Conservation (phyloP, 1,284 basidiomycete species). For the Cryptococcus amylolentus region DNA sequence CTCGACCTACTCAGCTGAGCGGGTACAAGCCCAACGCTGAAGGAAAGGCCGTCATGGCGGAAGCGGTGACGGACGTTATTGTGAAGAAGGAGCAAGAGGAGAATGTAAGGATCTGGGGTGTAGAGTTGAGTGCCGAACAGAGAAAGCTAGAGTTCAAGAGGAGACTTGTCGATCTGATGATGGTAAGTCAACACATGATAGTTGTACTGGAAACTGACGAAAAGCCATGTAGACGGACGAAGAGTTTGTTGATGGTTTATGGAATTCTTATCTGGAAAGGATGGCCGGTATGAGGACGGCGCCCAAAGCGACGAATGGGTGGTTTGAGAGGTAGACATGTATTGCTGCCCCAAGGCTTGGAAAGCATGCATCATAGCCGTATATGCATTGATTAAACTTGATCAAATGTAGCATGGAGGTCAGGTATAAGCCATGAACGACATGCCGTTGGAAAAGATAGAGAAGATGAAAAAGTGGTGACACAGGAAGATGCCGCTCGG, state of each 20-base stretch:
- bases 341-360: too few species aligned
- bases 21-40: not conserved
- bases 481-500: not conserved
- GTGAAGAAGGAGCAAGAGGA: constrained; percentile 7
- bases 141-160: constrained; percentile 14
- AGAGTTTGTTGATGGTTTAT: constrained; percentile 21
- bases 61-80: constrained; percentile 9
- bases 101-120: constrained; percentile 2
- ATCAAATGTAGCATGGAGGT: not conserved
- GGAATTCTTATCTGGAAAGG: constrained; percentile 14
- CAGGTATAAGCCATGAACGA: too few species aligned
- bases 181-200: constrained; percentile 10
- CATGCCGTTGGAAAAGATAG: not conserved
- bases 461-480: not conserved
- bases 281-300: constrained; percentile 7
- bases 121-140: constrained; percentile 8
- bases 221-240: constrained; percentile 13
- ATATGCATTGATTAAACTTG: too few species aligned
- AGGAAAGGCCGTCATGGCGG: constrained; percentile 5
- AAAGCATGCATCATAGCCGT: too few species aligned
- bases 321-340: not conserved
- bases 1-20: not conserved
- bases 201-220: not conserved
- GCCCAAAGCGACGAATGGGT: constrained; percentile 2
- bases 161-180: constrained; percentile 17